phyloP scores from a whole-genome alignment of 352 stramenopile species.

The Globisporangium carolinianum region DNA sequence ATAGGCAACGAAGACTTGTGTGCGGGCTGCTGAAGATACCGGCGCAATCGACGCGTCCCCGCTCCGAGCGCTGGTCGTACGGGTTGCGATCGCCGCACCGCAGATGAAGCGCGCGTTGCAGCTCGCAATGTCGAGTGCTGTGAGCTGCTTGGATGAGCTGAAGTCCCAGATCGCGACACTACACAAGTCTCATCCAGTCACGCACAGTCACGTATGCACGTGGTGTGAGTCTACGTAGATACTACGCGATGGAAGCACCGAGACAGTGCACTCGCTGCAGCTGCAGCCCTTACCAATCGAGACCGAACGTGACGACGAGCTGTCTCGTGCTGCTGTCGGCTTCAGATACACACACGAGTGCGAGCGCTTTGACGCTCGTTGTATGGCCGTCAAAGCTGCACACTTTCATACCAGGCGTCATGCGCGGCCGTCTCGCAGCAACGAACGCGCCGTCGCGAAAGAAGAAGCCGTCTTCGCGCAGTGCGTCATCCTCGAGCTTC shows the following conservation, averaged over 20 bases:
- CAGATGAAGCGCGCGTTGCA: constrained; percentile 21
- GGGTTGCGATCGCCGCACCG: constrained; percentile 12
- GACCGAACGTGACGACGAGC: constrained; percentile 34
- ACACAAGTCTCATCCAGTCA: background rate
- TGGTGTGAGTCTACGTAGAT: background rate
- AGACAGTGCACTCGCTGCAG: background rate
- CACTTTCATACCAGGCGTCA: constrained; percentile 51
- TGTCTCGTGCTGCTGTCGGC: background rate
- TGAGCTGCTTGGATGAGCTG: constrained; percentile 19
- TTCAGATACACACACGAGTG: constrained; percentile 6
- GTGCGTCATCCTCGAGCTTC: constrained; percentile 53
- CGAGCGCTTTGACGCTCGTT: constrained; percentile 16
- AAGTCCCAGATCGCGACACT: constrained; percentile 50
- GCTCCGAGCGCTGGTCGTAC: background rate
- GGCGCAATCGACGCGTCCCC: background rate
- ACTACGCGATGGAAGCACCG: background rate
- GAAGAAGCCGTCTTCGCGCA: constrained; percentile 58
- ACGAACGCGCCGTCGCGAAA: constrained; percentile 41
- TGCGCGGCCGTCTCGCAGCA: constrained; percentile 27
- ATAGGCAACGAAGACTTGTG: constrained; percentile 16
- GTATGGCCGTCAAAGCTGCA: constrained; percentile 31
- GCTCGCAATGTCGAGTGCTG: constrained; percentile 19
- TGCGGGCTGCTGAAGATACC: background rate
- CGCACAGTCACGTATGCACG: background rate
- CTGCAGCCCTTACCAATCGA: constrained; percentile 26